Percentiles rank a stretch among this genome's conserved stretches.
Conservation (phyloP, 768 basidiomycete genomes). For the Tulasnella sp. region DNA sequence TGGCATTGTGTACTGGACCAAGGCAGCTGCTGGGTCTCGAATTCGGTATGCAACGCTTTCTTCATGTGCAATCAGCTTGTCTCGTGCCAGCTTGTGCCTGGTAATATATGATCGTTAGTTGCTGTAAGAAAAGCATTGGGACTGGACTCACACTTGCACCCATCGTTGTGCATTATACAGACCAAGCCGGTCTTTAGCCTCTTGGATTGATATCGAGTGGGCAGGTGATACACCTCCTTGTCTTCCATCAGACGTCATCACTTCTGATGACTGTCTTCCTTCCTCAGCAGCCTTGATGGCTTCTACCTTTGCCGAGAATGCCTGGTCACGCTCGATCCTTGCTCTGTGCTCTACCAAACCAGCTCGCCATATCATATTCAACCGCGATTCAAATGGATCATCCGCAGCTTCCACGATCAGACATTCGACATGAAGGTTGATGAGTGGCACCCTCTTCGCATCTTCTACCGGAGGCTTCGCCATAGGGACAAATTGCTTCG, state of each 20-base stretch:
- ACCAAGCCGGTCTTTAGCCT: conserved; percentile 57
- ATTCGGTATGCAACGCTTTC: conserved; percentile 12
- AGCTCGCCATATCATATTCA: conserved; percentile 61
- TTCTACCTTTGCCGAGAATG: conserved; percentile 67
- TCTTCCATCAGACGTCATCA: conserved; percentile 16
- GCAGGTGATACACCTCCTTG: conserved; percentile 25
- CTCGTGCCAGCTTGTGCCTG: conserved; percentile 8
- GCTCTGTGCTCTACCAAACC: conserved; percentile 59
- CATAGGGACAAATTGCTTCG: conserved; percentile 40
- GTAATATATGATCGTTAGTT: background rate
- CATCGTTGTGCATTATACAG: conserved; percentile 62
- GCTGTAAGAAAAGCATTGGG: background rate
- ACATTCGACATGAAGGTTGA: conserved; percentile 44
- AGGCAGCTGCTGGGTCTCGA: background rate
- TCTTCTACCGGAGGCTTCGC: conserved; percentile 55
- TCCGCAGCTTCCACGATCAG: conserved; percentile 70
- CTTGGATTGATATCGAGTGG: conserved; percentile 55
- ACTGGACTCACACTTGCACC: conserved; percentile 27
- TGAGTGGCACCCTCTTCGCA: conserved; percentile 55
- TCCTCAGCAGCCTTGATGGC: conserved; percentile 39
- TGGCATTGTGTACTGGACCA: conserved; percentile 16
- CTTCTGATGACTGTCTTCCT: conserved; percentile 15
- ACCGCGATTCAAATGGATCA: conserved; percentile 64
- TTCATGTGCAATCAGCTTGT: conserved; percentile 5
- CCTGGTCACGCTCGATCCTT: conserved; percentile 61